Evolutionary conservation across 1,139 yeast species (phyloP), one percentile per base, ranked within the genome.

Genomic region (Ashbya aceris): DNA sequence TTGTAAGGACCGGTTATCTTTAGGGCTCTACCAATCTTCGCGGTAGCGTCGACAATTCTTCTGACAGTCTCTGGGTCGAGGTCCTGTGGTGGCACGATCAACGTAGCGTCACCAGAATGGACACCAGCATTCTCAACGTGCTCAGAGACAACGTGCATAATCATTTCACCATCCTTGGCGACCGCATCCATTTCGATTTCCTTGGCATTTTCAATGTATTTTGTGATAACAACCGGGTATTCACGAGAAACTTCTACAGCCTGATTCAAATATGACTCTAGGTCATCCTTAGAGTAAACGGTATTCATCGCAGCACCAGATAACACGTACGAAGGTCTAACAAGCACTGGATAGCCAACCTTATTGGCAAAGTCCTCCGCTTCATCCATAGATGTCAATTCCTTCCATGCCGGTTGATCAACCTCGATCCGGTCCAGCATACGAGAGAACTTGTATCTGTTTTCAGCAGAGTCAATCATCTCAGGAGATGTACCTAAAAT

Each of bases 221-320:
- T 91, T 66, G 98, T 87, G 59, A 91, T 83, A 44, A 91, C 98
- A 50, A 91, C 98, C 31, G 98, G 98, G 66, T 89, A 86, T 60
- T 91, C 98, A 53, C 95, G 94, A 41, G 97, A 89, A 51, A 91
- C 98, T 55, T 87, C 95, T 45, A 85, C 96, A 43, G 98, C 98
- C 64, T 89, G 95, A 50, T 84, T 76, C 64, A 91, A 74, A 66
- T 87, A 86, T 36, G 83, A 76, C 39, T 85, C 95, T 61, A 91
- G 75, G 63, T 91, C 97, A 54, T 83, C 91, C 61, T 78, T 77
- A 35, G 95, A 81, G 69, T 86, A 86, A 45, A 89, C 96, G 30
- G 96, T 87, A 68, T 86, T 87, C 98, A 91, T 91, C 47, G 98
- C 98, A 56, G 98, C 98, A 71, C 98, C 98, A 42, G 97, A 87